Base-by-base conservation (phyloP, 1,139 yeast genomes). In the Candida sp. region DNA sequence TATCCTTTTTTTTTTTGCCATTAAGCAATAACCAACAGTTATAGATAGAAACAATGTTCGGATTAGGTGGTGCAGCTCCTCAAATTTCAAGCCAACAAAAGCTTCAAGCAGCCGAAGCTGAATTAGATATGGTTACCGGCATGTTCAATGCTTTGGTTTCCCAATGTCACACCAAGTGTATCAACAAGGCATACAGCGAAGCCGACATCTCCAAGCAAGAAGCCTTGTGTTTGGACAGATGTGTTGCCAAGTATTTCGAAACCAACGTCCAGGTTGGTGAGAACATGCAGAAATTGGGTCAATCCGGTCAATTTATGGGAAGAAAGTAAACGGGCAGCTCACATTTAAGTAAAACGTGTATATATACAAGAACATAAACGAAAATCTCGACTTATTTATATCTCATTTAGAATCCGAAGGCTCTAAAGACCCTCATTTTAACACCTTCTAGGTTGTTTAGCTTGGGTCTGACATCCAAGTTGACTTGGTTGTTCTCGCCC, bases 261-360 rank as follows among this genome's bases (percentile, higher is more conserved):
- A 92, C 97, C 60, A 94, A 94, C 70, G 96, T 91, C 59, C 90
- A 92, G 76, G 97, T 96, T 58, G 98, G 98, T 60, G 98, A 93
- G 66, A 81, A 85, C 69, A 86, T 87, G 92, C 92, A 87, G 73
- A 80, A 83, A 65, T 72, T 87, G 71, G 93, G 93, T 48, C 88
- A 77, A 65, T 69, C 76, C 43, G 81, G 81, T 56, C 78, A 72
- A 59, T 76, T 78, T 63, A 75, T 78, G 79, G 82, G 82, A 52
- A 76, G 81, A 73, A 70, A 70, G 62, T 70, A 66, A 42, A 45
- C 7, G 17, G 17, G 17, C 17, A 17, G 17, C 2, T 17, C 17
- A 17, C 17, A 17, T 17, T 17, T 17, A 17, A 17, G 2, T 17
- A 17, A 17, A 9, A 37, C 46, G 46, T 46, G 42, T 46, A 47